These are phyloP conservation scores for Oryza australiensis DNA, from an alignment of 176 grass and related monocot genomes.

Conservation along the genomic window DNA sequence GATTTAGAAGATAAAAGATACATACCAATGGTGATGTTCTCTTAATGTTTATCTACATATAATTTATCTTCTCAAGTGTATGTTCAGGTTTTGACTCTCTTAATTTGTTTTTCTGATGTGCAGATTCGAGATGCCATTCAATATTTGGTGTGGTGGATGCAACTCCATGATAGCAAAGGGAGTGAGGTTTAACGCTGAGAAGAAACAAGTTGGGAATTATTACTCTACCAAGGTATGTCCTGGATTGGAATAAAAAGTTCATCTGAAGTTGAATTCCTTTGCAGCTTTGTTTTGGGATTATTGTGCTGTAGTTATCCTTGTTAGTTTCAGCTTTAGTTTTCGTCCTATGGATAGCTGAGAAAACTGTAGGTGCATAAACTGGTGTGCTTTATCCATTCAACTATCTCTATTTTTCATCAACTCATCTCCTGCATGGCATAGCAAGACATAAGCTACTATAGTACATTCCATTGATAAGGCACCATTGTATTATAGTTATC, in stretches of 20 bases:
- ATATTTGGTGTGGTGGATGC: constrained; percentile 99
- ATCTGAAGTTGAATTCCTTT: neutral
- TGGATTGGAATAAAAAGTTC: neutral
- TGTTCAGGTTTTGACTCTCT: neutral
- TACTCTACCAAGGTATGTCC: constrained; percentile 86
- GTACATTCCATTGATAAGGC: neutral
- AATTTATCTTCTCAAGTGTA: neutral
- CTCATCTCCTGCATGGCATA: neutral
- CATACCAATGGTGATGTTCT: neutral
- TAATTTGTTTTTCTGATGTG: constrained; percentile 10
- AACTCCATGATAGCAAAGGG: constrained; percentile 99
- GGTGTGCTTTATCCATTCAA: neutral
- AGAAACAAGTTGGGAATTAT: constrained; percentile 99
- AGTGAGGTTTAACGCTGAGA: constrained; percentile 98
- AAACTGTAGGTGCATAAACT: constrained; percentile 9
- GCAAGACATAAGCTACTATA: neutral
- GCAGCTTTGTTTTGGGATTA: neutral
- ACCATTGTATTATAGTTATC: neutral
- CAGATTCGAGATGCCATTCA: constrained; percentile 97
- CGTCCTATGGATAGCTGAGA: neutral
- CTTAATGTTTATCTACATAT: neutral
- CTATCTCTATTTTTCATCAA: neutral
- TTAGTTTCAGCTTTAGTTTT: neutral
- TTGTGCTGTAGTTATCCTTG: neutral
- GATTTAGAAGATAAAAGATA: neutral